Evolutionary conservation across 495 filamentous ascomycete species (phyloP).

Genomic region (Tuber borchii): DNA sequence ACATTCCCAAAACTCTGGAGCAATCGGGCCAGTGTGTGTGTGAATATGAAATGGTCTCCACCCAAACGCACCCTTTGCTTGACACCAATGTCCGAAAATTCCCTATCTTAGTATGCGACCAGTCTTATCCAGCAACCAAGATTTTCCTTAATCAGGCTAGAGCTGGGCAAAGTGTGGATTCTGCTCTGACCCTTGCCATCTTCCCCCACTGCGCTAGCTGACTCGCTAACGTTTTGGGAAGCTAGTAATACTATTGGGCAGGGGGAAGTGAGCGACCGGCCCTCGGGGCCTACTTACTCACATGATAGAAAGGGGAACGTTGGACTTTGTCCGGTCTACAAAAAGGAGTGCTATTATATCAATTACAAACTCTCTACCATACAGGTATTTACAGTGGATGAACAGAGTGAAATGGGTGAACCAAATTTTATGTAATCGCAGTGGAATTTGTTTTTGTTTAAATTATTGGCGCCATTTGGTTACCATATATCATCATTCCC

Average conservation of each 20-base stretch:
- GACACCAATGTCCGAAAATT: not conserved
- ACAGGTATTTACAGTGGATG: not conserved
- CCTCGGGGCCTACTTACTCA: not conserved
- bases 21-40: no score
- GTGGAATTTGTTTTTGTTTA: not conserved
- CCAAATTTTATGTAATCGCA: not conserved
- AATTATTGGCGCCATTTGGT: not conserved
- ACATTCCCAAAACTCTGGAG: not conserved
- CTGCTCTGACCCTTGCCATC: not conserved
- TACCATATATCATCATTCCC: not conserved
- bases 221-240: not conserved
- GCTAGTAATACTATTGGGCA: not conserved
- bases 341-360: not conserved
- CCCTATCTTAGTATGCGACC: not conserved
- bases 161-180: not conserved
- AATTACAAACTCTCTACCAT: not conserved
- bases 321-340: no score
- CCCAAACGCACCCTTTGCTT: not conserved
- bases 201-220: not conserved
- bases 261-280: not conserved
- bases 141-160: not conserved
- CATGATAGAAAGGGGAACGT: no score
- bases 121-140: not conserved
- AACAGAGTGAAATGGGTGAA: not conserved
- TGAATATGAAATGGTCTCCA: no score